Base-by-base conservation (phyloP, 352 stramenopile genomes). In the Phytophthora pini region DNA sequence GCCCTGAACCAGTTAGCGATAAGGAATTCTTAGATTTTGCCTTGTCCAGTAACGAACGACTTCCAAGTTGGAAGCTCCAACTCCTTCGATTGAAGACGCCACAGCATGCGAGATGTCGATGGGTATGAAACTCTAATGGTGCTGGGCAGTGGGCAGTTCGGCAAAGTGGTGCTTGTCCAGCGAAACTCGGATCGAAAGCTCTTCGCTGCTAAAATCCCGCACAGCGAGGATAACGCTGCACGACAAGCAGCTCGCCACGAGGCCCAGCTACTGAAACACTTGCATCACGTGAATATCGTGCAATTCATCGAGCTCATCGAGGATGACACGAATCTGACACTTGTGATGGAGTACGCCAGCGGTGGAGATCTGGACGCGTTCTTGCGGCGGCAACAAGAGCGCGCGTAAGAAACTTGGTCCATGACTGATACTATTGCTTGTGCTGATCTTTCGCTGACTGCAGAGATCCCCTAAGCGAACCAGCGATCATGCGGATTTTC, bases 331-430 rank as follows among this genome's bases (percentile, higher is more conserved):
- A 61, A 75, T 34, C 50, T 83, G 11, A 70, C 53, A 27, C 87
- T 95, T 44, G 40, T 94, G 43, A 93, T 95, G 84, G 88, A 96
- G 55, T 92, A 87, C 57, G 80, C 88, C 1, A 72, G 59, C 24
- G 74, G 79, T 5, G 87, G 87, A 17, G 82, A 92, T 41, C 65
- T 95, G 24, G 72, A 85, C n/a, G 22, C 22, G 2, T 81, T 82
- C n/a, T 57, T 94, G 22, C 63, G 40, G 24, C 53, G 26, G 10
- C 48, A 70, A 15, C 68, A 60, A 15, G 49, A 70, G 17, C 72
- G 32, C 54, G 54, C n/a, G 68, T 74, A 49, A 41, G 56, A 4
- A 22, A 47, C 22, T 12, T 49, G 17, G 3, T 49, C 13, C 5
- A 57, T 10, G 51, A 47, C 17, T 32, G 36, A 27, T 17, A 56